These are phyloP conservation scores for Symmetrospora coprosmae DNA, from an alignment of 768 basidiomycete species.

Conservation along the genomic window DNA sequence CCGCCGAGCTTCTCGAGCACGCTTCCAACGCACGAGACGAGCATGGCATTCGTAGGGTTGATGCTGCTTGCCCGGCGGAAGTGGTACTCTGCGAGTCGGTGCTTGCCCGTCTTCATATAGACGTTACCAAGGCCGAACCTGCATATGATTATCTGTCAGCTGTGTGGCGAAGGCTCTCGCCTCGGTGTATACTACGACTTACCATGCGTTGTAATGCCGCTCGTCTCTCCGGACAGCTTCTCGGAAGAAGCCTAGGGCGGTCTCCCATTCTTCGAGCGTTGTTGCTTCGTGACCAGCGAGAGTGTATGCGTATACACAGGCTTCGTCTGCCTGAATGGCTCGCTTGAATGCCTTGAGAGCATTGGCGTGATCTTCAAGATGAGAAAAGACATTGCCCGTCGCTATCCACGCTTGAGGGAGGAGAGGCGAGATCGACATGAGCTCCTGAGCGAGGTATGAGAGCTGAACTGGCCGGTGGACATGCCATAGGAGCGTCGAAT, in stretches of 20 bases:
- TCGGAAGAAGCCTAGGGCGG: constrained; percentile 81
- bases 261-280: constrained; percentile 77
- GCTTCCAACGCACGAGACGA: constrained; percentile 89
- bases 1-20: constrained; percentile 80
- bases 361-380: constrained; percentile 84
- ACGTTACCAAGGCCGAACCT: constrained; percentile 99
- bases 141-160: neutral
- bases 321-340: constrained; percentile 73
- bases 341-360: constrained; percentile 87
- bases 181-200: constrained; percentile 36
- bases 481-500: constrained; percentile 93
- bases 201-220: constrained; percentile 98
- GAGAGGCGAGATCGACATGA: constrained; percentile 68
- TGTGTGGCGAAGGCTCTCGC: too few species aligned
- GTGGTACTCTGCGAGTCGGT: constrained; percentile 87
- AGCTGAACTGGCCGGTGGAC: constrained; percentile 67
- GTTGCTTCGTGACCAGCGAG: constrained; percentile 92
- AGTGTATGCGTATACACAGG: constrained; percentile 77
- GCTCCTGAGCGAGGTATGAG: constrained; percentile 82
- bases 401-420: constrained; percentile 89
- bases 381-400: constrained; percentile 84
- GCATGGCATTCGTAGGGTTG: constrained; percentile 86
- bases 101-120: constrained; percentile 85
- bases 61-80: constrained; percentile 82
- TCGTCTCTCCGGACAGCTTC: constrained; percentile 77